A percentile compares a stretch with the other conserved stretches of the same genome.
These are phyloP conservation scores for Phytophthora rubi DNA, from an alignment of 352 stramenopile species.

Conservation along the genomic window DNA sequence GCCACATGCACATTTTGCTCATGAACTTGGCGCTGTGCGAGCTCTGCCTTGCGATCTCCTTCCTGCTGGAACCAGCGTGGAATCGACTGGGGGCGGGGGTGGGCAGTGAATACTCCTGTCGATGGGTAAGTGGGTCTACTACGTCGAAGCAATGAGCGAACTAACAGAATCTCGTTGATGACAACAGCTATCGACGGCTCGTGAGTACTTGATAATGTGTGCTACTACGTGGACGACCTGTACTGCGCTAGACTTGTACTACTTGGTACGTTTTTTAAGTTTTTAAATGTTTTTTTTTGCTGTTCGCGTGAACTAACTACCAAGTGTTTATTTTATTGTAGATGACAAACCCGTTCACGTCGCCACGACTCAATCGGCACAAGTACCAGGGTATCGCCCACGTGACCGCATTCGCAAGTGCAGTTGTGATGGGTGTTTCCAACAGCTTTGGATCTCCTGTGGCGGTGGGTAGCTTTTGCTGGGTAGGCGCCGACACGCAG, in stretches of 20 bases:
- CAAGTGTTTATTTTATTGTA: slow-evolving; percentile 22
- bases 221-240: slow-evolving; percentile 74
- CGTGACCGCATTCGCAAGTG: slow-evolving; percentile 39
- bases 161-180: neutral
- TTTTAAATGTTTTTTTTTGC: too few species aligned
- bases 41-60: slow-evolving; percentile 68
- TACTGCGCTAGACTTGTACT: slow-evolving; percentile 76
- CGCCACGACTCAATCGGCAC: slow-evolving; percentile 64
- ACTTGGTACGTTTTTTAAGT: slow-evolving; percentile 43
- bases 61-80: slow-evolving; percentile 74
- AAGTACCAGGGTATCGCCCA: slow-evolving; percentile 72
- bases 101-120: slow-evolving; percentile 44
- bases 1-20: slow-evolving; percentile 78
- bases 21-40: slow-evolving; percentile 70
- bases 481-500: slow-evolving; percentile 57
- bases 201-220: slow-evolving; percentile 82
- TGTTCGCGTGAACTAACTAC: neutral
- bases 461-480: slow-evolving; percentile 75
- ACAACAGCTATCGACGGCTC: slow-evolving; percentile 56
- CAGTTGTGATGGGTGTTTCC: slow-evolving; percentile 58
- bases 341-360: slow-evolving; percentile 88
- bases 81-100: slow-evolving; percentile 46
- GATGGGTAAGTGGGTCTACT: slow-evolving; percentile 43
- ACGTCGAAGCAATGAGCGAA: neutral
- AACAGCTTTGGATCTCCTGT: slow-evolving; percentile 63